Base-by-base conservation (phyloP, 1,284 basidiomycete species). In the Rhodofomes roseus region DNA sequence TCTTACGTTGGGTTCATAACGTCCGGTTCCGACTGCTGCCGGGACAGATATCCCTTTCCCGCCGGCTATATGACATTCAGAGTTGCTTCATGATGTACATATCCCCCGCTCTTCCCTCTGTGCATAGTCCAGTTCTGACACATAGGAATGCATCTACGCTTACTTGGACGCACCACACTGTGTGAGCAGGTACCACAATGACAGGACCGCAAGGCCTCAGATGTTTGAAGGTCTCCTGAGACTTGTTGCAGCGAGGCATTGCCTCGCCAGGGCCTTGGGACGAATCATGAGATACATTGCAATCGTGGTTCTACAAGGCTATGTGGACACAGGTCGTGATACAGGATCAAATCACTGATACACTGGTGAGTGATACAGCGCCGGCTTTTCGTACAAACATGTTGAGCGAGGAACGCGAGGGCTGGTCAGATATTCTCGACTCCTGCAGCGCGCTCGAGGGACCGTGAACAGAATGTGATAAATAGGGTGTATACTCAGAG, bases 51-150 rank as follows among this genome's bases (percentile, higher is more conserved):
- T 36, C 16, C 31, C 48, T 37, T 50, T 57, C 63, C 60, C 48
- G 52, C 62, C 46, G 58, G 63, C 62, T 53, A 55, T 53, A 59
- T 65, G 64, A 65, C 66, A 63, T 65, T 64, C 64, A 63, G 63
- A 58, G 50, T 61, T 64, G 62, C 62, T 66, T 67, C 62, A 57
- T 66, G 65, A 68, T 71, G 71, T 73, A 73, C 70, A 73, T 73
- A 73, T 70, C 66, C 58, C 57, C 56, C 58, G 37, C 59, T 56
- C 52, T 59, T 68, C 64, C 59, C 65, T 62, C 63, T 68, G 62
- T 68, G 65, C 67, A 66, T 68, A 64, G 64, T 62, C 65, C 65
- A 65, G 27, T 61, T 64, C 56, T 63, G 60, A 50, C 57, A 22
- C 52, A 27, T 44, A 52, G 50, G 50, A 52, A 52, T 36, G 31